Evolutionary conservation across 345 rosid genomes (phyloP).

Genomic region (Syzygium oleosum): DNA sequence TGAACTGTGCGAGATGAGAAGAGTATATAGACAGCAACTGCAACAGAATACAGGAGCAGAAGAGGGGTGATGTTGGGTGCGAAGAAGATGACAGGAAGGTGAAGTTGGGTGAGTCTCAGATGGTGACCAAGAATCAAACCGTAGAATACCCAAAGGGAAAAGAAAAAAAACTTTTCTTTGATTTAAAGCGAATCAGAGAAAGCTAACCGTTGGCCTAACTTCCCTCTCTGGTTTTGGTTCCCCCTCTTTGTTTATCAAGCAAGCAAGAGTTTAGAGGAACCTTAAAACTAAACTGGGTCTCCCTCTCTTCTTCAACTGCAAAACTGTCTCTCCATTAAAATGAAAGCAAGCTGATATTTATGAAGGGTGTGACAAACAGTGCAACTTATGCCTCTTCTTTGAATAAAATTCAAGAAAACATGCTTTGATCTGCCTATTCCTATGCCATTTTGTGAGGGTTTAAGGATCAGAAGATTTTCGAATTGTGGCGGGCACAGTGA

Average conservation of each 20-base stretch:
- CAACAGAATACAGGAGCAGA: background rate
- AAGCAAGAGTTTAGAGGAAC: constrained; percentile 22
- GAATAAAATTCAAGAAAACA: background rate
- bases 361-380: background rate
- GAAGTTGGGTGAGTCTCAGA: constrained; percentile 64
- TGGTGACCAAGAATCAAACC: constrained; percentile 81
- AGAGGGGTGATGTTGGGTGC: background rate
- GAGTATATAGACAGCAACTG: background rate
- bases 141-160: background rate
- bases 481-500: background rate
- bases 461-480: background rate
- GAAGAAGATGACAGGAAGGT: constrained; percentile 47
- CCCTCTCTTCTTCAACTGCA: background rate
- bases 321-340: background rate
- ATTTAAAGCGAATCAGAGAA: constrained; percentile 17
- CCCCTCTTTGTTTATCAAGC: constrained; percentile 22
- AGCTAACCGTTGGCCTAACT: constrained; percentile 75
- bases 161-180: background rate
- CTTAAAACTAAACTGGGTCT: background rate
- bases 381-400: background rate
- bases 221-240: constrained; percentile 20
- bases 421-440: background rate
- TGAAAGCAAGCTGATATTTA: background rate
- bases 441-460: background rate
- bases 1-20: background rate